These are phyloP conservation scores for Clonostachys rosea DNA, from an alignment of 2,329 filamentous ascomycete species.

Conservation along the genomic window DNA sequence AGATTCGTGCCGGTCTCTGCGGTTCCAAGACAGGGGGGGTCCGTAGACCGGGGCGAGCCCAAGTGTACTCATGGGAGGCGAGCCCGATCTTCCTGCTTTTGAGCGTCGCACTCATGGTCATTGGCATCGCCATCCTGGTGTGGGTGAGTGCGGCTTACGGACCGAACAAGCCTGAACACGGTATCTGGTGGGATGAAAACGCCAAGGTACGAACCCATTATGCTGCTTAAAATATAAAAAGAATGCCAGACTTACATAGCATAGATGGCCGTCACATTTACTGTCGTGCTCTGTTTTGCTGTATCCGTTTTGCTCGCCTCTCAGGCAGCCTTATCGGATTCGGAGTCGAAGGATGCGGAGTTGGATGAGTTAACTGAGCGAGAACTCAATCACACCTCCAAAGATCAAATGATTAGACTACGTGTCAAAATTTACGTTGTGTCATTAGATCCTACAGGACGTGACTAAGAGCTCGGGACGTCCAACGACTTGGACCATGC, in stretches of 20 bases:
- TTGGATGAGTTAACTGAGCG: neutral
- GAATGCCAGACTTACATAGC: neutral
- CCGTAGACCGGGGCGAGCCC: constrained; percentile 5
- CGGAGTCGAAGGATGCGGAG: neutral
- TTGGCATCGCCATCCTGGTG: constrained; percentile 10
- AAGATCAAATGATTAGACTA: no score
- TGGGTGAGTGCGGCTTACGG: constrained; percentile 10
- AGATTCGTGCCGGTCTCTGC: constrained; percentile 18
- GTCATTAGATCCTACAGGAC: no score
- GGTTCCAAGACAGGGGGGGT: neutral
- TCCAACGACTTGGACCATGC: no score
- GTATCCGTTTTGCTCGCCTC: neutral
- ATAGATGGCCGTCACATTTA: constrained; percentile 7
- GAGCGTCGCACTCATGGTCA: constrained; percentile 10
- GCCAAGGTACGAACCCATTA: constrained; percentile 1
- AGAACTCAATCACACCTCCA: neutral
- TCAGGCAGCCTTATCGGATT: constrained; percentile 1
- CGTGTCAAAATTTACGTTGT: no score
- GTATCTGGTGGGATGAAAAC: constrained; percentile 10
- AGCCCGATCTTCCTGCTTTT: constrained; percentile 8
- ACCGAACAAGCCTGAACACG: constrained; percentile 5
- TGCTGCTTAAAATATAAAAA: neutral
- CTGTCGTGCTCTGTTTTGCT: constrained; percentile 2
- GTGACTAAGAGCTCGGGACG: no score
- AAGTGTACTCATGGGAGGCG: constrained; percentile 14